Base-by-base conservation (phyloP, 176 grass and related monocot species). In the Carex littledalei region DNA sequence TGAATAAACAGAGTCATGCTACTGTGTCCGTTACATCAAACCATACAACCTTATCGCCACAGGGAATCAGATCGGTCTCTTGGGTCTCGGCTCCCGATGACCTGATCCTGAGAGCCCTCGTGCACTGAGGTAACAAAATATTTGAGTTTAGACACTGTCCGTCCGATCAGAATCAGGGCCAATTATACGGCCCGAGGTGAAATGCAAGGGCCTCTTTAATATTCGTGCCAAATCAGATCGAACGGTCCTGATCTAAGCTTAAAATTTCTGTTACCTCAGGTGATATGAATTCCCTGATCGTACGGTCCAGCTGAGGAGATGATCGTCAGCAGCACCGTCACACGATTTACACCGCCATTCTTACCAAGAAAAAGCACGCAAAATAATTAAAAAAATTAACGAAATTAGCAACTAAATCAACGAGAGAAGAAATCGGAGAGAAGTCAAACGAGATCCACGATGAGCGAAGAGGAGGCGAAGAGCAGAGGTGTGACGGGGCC, bases 391-490 rank as follows among this genome's bases (percentile, higher is more conserved):
- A 34, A 6, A 31, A 79, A 56, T 6, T 16, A 14, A 56, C 31
- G 34, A n/a, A 34, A 83, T 26, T 47, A 62, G 16, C 59, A 20
- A 82, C 6, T 32, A 63, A 22, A 20, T 14, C 18, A 16, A 17
- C 78, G 4, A 32, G 50, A 80, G 29, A 83, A 29, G 62, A 50
- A 83, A 53, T 22, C 60, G 43, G 35, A 82, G 81, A 78, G 52
- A 78, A 78, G 24, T 78, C 52, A 47, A 69, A 78, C 74, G 13
- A 56, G 74, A 78, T 57, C 52, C 26, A 21, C 74, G 24, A 83
- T 83, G 81, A 68, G 81, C 61, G 63, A 69, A 1, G 63, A 54
- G 81, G 81, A 83, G 2, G 29, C 81, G 43, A 83, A 67, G 63
- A 83, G 81, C 81, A 68, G 81, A 49, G 81, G 81, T 43, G 61